Percentiles rank a stretch among this genome's conserved stretches.
phyloP scores from a whole-genome alignment of 441 rosid genomes.

The Syzygium malaccense region DNA sequence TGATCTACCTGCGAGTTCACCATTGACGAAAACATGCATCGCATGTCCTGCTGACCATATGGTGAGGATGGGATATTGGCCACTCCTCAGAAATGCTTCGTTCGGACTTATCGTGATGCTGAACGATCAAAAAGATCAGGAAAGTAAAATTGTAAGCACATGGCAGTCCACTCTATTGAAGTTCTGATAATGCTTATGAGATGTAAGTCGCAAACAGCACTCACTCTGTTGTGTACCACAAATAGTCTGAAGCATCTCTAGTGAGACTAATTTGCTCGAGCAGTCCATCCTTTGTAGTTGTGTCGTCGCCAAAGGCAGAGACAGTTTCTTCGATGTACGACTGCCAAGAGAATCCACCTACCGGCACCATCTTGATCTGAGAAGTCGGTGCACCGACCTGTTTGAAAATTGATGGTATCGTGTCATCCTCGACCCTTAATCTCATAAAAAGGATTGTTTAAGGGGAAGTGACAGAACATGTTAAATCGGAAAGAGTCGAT shows the following conservation, averaged over 20 bases:
- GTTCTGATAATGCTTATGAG: not conserved
- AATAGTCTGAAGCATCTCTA: conserved; percentile 21
- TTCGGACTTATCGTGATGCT: not conserved
- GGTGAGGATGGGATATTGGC: conserved; percentile 2
- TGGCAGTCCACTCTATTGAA: not conserved
- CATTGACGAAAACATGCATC: not conserved
- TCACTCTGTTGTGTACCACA: conserved; percentile 30
- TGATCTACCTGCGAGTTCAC: not conserved
- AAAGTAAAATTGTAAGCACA: not conserved
- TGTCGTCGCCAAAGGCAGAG: conserved; percentile 1
- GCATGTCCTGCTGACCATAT: conserved; percentile 4
- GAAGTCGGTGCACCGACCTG: not conserved
- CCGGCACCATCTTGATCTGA: conserved; percentile 2
- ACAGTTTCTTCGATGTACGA: conserved; percentile 3
- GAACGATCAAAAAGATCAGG: not conserved
- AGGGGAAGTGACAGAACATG: not conserved
- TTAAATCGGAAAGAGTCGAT: not conserved
- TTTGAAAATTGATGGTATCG: not conserved
- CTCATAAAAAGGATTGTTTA: not conserved
- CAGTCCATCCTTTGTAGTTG: conserved; percentile 9
- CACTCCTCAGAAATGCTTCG: conserved; percentile 1
- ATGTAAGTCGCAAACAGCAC: conserved; percentile 3
- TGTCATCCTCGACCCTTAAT: not conserved
- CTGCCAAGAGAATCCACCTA: conserved; percentile 6
- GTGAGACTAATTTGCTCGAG: conserved; percentile 20